A percentile compares a stretch with the other conserved stretches of the same genome.
These are phyloP conservation scores for Exserohilum rostratum DNA, from an alignment of 2,329 filamentous ascomycete species.

Conservation along the genomic window DNA sequence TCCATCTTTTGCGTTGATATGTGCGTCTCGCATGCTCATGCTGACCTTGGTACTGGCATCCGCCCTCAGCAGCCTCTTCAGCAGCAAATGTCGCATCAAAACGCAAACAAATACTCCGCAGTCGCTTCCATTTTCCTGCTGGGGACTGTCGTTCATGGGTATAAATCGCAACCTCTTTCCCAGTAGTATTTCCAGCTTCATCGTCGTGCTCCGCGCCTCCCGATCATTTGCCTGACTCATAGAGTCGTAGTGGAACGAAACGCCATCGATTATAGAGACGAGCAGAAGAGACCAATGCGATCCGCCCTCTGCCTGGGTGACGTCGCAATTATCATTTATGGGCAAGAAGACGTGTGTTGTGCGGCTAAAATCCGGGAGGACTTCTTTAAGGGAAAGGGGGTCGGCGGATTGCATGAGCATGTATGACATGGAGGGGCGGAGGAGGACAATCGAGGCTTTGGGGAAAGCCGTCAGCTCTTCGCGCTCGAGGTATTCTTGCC, in stretches of 20 bases:
- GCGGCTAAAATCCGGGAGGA: slow-evolving; percentile 78
- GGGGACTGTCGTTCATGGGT: slow-evolving; percentile 81
- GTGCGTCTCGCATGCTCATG: slow-evolving; percentile 89
- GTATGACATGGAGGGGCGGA: slow-evolving; percentile 91
- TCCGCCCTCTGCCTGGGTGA: slow-evolving; percentile 86
- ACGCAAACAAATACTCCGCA: slow-evolving; percentile 97
- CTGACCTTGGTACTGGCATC: slow-evolving; percentile 84
- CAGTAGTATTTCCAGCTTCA: slow-evolving; percentile 73
- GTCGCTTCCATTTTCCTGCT: slow-evolving; percentile 90
- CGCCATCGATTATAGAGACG: slow-evolving; percentile 83
- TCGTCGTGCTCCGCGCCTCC: slow-evolving; percentile 72
- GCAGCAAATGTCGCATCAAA: slow-evolving; percentile 89
- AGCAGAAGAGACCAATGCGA: slow-evolving; percentile 94
- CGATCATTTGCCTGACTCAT: slow-evolving; percentile 75
- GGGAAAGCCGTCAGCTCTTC: slow-evolving; percentile 83
- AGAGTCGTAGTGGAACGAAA: slow-evolving; percentile 97
- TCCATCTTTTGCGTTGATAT: slow-evolving; percentile 78
- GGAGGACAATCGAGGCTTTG: slow-evolving; percentile 83
- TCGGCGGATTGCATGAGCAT: slow-evolving; percentile 78
- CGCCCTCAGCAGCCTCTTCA: slow-evolving; percentile 80
- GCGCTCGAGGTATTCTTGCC: slow-evolving; percentile 95
- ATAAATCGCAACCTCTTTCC: slow-evolving; percentile 73
- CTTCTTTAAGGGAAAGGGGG: slow-evolving; percentile 63
- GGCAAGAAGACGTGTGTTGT: slow-evolving; percentile 95
- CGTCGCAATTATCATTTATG: slow-evolving; percentile 83